Evolutionary conservation across 2,329 filamentous ascomycete genomes (phyloP), one percentile per base, ranked within the genome.

Genomic region (Penicillium glabrum): DNA sequence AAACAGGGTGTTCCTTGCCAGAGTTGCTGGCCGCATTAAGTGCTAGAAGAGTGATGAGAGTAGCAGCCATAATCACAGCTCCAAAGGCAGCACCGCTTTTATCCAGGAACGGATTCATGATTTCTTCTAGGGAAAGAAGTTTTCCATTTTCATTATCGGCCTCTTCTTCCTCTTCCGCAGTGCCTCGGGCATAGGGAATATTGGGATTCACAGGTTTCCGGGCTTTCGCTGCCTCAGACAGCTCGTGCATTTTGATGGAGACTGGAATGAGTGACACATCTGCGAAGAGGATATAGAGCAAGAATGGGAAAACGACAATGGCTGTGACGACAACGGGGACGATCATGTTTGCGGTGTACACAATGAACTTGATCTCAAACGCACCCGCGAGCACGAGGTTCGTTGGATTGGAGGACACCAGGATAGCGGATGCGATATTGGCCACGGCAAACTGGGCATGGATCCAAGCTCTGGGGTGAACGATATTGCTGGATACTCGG

Each of bases 351-450:
- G 86, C 88, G 0, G 88, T 90, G 67, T 91, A 91, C 41, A 83
- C 79, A 67, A 91, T 84, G 70, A 91, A 91, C 50, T 82, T 87
- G 75, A 91, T 87, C 3, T 83, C 67, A 66, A 91, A 91, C 2
- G 89, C 89, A 4, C 88, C 88, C 0, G 88, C 87, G 0, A 91
- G 80, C 0, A 91, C 88, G 8, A 91, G 80, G 54, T 91, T 91
- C 2, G 89, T 91, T 0, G 89, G 89, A 58, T 91, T 91, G 0
- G 88, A 91, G 0, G 89, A 91, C 10, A 92, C 89, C 13, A 92
- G 77, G 24, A 91, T 89, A 0, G 89, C 88, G 0, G 89, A 91
- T 2, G 85, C 86, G 47, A 91, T 88, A 59, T 91, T 91, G 51
- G 88, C 88, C 1, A 90, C 72, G 16, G 88, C 83, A 56, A 91